Conservation (phyloP, 768 basidiomycete genomes). For the Russula olivacea region DNA sequence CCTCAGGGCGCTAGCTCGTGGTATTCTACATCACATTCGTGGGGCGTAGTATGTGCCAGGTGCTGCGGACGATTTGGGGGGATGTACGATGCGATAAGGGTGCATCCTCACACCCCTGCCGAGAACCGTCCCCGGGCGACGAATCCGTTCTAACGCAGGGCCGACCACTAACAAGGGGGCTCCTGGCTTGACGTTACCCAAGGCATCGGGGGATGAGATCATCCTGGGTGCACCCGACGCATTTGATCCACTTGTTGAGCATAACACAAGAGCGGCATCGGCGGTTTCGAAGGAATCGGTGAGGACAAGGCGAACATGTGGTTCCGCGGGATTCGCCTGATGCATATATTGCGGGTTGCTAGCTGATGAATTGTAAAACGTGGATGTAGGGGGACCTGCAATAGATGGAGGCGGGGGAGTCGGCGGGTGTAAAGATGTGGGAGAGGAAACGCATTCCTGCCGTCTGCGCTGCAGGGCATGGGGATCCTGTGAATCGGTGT, state of each 20-base stretch:
- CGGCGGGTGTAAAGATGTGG: slow-evolving; percentile 22
- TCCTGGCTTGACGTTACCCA: slow-evolving; percentile 21
- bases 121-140: slow-evolving; percentile 38
- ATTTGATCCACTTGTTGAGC: slow-evolving; percentile 31
- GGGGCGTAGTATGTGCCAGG: not conserved
- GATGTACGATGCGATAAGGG: slow-evolving; percentile 46
- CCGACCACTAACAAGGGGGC: slow-evolving; percentile 46
- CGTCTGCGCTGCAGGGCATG: slow-evolving; percentile 14
- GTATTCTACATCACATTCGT: slow-evolving; percentile 13
- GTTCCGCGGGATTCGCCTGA: slow-evolving; percentile 7
- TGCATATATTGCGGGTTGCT: not conserved
- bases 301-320: slow-evolving; percentile 26
- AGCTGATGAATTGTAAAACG: slow-evolving; percentile 13
- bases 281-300: slow-evolving; percentile 40
- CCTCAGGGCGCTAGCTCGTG: slow-evolving; percentile 3
- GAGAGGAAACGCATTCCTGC: slow-evolving; percentile 21
- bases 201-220: slow-evolving; percentile 21
- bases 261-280: slow-evolving; percentile 46
- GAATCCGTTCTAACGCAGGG: slow-evolving; percentile 41
- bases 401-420: slow-evolving; percentile 18
- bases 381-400: slow-evolving; percentile 17
- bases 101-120: slow-evolving; percentile 46
- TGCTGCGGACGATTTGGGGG: not conserved
- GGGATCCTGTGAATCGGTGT: slow-evolving; percentile 11
- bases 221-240: slow-evolving; percentile 23